Conservation (phyloP, 2,329 filamentous ascomycete species). For the Clarireedia homoeocarpa region DNA sequence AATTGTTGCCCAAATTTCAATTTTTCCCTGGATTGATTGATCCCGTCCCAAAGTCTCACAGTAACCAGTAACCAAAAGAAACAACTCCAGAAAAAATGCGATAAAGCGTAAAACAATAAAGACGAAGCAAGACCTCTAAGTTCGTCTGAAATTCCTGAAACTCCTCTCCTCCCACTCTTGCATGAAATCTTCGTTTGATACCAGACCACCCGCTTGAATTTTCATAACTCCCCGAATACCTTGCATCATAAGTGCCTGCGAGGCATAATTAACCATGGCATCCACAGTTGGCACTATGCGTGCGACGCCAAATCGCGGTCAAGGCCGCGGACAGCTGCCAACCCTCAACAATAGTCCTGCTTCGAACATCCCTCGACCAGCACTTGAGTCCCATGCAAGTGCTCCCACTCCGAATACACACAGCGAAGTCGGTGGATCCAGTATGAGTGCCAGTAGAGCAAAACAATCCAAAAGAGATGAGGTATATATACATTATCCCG, state of each 20-base stretch:
- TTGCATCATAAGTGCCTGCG: not conserved
- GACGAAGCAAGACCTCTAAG: not conserved
- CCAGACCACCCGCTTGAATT: not conserved
- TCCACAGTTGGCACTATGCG: constrained; percentile 46
- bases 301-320: constrained; percentile 57
- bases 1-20: not conserved
- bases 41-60: too few species aligned
- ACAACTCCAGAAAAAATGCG: too few species aligned
- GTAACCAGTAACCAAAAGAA: too few species aligned
- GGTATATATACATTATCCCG: constrained; percentile 43
- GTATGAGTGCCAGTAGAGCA: constrained; percentile 86
- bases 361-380: constrained; percentile 66
- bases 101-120: too few species aligned
- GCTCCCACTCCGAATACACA: constrained; percentile 32
- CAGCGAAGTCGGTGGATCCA: constrained; percentile 48
- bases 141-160: not conserved
- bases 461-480: constrained; percentile 98
- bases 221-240: not conserved
- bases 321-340: constrained; percentile 50
- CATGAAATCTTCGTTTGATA: not conserved
- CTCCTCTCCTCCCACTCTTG: not conserved
- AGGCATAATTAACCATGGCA: constrained; percentile 21
- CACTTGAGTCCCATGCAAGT: constrained; percentile 48
- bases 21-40: not conserved
- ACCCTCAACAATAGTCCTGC: constrained; percentile 52